Evolutionary conservation across 2,329 filamentous ascomycete species (phyloP), one percentile per base, ranked within the genome.

Genomic region (Colletotrichum eleusines): DNA sequence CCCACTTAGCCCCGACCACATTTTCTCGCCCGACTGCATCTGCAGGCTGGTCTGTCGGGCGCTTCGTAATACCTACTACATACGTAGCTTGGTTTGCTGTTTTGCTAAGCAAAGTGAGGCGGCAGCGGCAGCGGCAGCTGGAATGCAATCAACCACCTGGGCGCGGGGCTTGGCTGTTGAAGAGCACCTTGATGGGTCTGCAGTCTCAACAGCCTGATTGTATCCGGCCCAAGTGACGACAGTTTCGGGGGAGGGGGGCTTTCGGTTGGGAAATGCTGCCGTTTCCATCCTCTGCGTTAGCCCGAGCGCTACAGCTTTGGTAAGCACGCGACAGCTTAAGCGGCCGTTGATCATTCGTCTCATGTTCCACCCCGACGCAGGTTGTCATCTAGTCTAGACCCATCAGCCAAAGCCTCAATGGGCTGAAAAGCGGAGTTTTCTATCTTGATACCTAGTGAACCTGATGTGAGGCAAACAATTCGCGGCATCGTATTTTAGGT

Each of bases 311-410:
- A 33, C 44, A n/a, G 59, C 9, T 40, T 38, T 60, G 12, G 28
- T 60, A 33, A 35, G 40, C 20, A 35, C 5, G 23, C 31, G 8
- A 40, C 7, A 23, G n/a, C 31, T 42, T 38, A 5, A 26, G n/a
- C n/a, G n/a, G n/a, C n/a, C 42, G 42, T 33, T 48, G 23, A 23
- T 54, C 46, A 33, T 58, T 63, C 69, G 65, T 71, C 69, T 63
- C 53, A 63, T 59, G 40, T 69, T 42, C 38, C 23, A 38, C 31
- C 46, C 53, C 40, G 35, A 50, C 46, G 40, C 35, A 8, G 48
- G 48, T 53, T 63, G 64, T 50, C 64, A 59, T 71, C 64, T 59
- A 46, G 46, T 53, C 26, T 64, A 18, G 38, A 16, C 16, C 33
- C 46, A 38, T 68, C 64, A 59, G 69, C 54, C 26, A 38, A 71